phyloP scores from a whole-genome alignment of 805 yeast genomes.

The Cyberlindnera saturnus region DNA sequence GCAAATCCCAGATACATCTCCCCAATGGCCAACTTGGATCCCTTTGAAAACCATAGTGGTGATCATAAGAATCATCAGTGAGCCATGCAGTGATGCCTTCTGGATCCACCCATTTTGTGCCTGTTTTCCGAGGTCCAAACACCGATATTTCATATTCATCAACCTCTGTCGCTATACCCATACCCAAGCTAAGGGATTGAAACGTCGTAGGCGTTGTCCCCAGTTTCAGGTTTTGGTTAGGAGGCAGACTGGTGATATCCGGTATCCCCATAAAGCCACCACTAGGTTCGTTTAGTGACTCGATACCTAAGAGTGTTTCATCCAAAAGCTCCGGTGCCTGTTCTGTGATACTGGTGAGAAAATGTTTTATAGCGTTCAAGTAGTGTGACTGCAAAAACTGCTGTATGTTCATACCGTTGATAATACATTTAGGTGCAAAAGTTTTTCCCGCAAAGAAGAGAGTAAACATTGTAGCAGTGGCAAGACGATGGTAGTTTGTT shows the following conservation, averaged over 20 bases:
- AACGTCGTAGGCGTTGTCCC: constrained; percentile 82
- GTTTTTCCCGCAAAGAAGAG: constrained; percentile 73
- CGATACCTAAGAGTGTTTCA: constrained; percentile 65
- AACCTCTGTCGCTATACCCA: constrained; percentile 65
- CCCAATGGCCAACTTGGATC: constrained; percentile 62
- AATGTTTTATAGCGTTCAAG: constrained; percentile 43
- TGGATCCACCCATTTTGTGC: constrained; percentile 55
- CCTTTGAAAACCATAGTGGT: constrained; percentile 67
- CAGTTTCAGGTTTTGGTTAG: constrained; percentile 58
- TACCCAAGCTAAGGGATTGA: constrained; percentile 68
- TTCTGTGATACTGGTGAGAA: constrained; percentile 36
- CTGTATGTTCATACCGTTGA: constrained; percentile 74
- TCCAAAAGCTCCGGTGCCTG: constrained; percentile 40
- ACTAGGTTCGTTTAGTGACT: constrained; percentile 82
- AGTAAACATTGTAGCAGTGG: constrained; percentile 77
- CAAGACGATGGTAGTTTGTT: constrained; percentile 74
- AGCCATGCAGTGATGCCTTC: constrained; percentile 69
- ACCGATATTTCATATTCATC: constrained; percentile 66
- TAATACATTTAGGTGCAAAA: constrained; percentile 69
- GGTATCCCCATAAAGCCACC: constrained; percentile 63
- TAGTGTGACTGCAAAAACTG: constrained; percentile 66
- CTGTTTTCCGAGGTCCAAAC: constrained; percentile 70
- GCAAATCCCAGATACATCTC: constrained; percentile 73
- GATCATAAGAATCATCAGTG: constrained; percentile 43
- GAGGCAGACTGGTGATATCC: constrained; percentile 50